These are phyloP conservation scores for Incumbomyces lentus DNA, from an alignment of 2,329 filamentous ascomycete genomes.

Conservation along the genomic window DNA sequence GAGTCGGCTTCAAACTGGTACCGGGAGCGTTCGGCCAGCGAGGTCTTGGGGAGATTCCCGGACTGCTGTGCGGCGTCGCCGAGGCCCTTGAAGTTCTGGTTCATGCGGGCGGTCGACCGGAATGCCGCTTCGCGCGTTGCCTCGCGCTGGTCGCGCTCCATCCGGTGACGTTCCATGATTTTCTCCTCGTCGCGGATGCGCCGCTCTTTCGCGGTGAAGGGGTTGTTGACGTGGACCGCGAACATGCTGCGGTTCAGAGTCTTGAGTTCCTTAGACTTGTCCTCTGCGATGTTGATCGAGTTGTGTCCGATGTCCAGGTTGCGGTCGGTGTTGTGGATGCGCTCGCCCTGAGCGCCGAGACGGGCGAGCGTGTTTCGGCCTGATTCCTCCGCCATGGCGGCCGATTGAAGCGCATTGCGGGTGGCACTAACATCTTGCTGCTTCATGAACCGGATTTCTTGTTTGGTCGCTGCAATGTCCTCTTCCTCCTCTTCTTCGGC, in stretches of 20 bases:
- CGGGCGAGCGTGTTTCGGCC: conserved; percentile 62
- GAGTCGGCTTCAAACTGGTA: conserved; percentile 72
- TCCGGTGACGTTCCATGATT: conserved; percentile 54
- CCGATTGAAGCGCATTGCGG: conserved; percentile 57
- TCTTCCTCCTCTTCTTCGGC: conserved; percentile 70
- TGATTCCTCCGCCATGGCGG: conserved; percentile 58
- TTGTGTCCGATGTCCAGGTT: conserved; percentile 72
- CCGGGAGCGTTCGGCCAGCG: conserved; percentile 54
- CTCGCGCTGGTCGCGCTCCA: conserved; percentile 47
- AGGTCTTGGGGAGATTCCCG: conserved; percentile 26
- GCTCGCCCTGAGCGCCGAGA: conserved; percentile 68
- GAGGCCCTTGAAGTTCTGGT: conserved; percentile 55
- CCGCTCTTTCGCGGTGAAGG: conserved; percentile 61
- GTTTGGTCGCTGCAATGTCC: conserved; percentile 60
- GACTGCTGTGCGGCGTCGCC: conserved; percentile 45
- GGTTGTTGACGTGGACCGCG: conserved; percentile 65
- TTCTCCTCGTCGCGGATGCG: conserved; percentile 55
- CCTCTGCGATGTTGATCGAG: conserved; percentile 65
- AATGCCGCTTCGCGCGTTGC: conserved; percentile 46
- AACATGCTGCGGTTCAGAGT: conserved; percentile 87
- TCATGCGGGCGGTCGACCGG: conserved; percentile 45
- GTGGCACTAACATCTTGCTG: conserved; percentile 65
- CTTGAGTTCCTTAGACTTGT: conserved; percentile 73
- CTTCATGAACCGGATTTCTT: conserved; percentile 66
- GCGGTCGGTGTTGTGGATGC: conserved; percentile 69